Evolutionary conservation across 768 basidiomycete species (phyloP).

Genomic region (Suillus sp.): DNA sequence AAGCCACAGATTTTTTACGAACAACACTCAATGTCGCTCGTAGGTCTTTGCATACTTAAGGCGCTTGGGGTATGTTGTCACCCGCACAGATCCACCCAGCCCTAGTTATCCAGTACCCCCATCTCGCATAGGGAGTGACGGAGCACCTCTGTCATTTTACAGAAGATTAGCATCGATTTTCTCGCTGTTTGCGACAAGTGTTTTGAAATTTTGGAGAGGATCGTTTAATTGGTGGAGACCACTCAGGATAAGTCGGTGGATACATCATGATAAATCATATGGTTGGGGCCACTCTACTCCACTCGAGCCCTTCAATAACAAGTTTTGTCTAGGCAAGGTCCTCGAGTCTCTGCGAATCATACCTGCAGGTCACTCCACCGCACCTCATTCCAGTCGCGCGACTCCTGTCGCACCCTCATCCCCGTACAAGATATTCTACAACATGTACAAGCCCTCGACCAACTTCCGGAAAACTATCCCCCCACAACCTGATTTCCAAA

Average conservation of each 20-base stretch:
- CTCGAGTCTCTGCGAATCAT: constrained; percentile 75
- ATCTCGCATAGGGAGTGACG: constrained; percentile 26
- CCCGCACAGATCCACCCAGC: constrained; percentile 66
- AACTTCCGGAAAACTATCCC: constrained; percentile 78
- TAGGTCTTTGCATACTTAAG: constrained; percentile 94
- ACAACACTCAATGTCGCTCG: not conserved
- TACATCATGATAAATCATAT: constrained; percentile 54
- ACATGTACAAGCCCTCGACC: constrained; percentile 90
- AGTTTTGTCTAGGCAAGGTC: constrained; percentile 52
- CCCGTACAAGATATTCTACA: constrained; percentile 84
- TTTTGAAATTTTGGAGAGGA: constrained; percentile 14
- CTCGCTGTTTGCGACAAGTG: constrained; percentile 13
- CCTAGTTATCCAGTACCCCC: constrained; percentile 54
- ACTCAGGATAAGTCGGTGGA: constrained; percentile 47
- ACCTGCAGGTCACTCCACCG: constrained; percentile 59
- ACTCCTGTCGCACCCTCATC: constrained; percentile 31
- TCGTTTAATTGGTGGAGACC: constrained; percentile 69
- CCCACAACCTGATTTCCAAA: constrained; percentile 79
- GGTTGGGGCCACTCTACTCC: constrained; percentile 39
- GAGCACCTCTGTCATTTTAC: constrained; percentile 2
- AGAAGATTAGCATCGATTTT: constrained; percentile 18
- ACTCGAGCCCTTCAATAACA: constrained; percentile 10
- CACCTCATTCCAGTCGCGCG: constrained; percentile 26
- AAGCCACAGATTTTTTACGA: constrained; percentile 17
- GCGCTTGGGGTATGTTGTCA: constrained; percentile 88